Base-by-base conservation (phyloP, 2,329 filamentous ascomycete genomes). In the Fusarium tuaranense region DNA sequence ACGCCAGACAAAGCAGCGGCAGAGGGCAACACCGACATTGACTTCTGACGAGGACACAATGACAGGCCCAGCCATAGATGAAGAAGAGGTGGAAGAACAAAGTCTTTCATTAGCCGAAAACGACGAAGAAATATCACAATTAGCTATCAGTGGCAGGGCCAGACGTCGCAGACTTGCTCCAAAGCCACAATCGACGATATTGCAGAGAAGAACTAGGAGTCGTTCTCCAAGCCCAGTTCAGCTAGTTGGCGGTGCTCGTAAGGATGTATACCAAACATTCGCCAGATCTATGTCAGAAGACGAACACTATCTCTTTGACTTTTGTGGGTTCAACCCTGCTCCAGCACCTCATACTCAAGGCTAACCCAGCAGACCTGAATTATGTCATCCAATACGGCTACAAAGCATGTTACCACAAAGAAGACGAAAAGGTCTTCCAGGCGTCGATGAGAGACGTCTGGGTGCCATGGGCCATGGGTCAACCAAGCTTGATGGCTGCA, bases 391-490 rank as follows among this genome's bases (percentile, higher is more conserved):
- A 16, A 2, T 70, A 70, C 5, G 68, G 67, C 4, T 70, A 70
- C 22, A 70, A 25, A 6, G 25, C 67, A 48, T 70, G 68, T 6
- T 66, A 70, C 7, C 44, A 36, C 6, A 48, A 48, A 41, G 60
- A 66, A 14, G 55, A 65, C 22, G 67, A 70, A 7, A 16, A 9
- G 2, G 20, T 32, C 14, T 70, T 65, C 9, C 25, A 4, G 4
- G 30, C 22, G 4, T 32, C 69, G 1, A 70, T 70, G 61, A 70
- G 20, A 10, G 34, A 61, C 16, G 36, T 71, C 1, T 75, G 73
- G 73, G 58, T 75, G 1, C 73, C 73, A 1, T 70, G 66, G 32
- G 69, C 69, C 7, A 75, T 75, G 69, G 18, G 64, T 6, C 39
- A 71, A 5, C 41, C 70, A 16, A 59, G 69, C 4, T 32, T 75